Conservation (phyloP, 139 green algal genomes). For the Limnomonas spitsbergensis region DNA sequence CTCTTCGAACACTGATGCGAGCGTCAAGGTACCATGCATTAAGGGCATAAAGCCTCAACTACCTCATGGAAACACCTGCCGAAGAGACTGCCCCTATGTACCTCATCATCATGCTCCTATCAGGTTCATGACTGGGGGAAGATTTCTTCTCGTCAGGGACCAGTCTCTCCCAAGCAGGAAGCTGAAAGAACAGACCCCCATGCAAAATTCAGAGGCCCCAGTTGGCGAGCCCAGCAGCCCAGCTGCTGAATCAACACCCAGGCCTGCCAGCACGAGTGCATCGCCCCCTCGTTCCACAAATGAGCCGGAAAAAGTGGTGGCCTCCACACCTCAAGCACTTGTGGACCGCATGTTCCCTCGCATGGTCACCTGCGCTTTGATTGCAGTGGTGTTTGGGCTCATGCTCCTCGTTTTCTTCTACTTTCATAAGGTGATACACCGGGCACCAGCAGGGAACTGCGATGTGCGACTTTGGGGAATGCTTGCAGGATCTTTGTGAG, state of each 20-base stretch:
- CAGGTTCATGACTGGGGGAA: conserved; percentile 11
- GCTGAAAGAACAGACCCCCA: neutral
- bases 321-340: conserved; percentile 27
- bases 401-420: conserved; percentile 68
- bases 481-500: no score
- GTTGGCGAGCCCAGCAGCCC: no score
- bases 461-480: no score
- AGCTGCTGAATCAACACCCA: no score
- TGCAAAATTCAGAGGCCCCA: neutral
- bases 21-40: no score
- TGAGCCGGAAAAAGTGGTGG: neutral
- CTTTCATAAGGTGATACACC: conserved; percentile 52
- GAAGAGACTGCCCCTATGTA: no score
- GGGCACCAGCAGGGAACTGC: no score
- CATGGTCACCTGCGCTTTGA: conserved; percentile 58
- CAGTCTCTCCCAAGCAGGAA: neutral
- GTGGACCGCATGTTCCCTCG: conserved; percentile 73
- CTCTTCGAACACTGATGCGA: no score
- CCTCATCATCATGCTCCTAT: neutral
- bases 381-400: conserved; percentile 58
- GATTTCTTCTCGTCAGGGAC: conserved; percentile 12
- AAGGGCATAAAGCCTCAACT: no score
- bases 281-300: no score
- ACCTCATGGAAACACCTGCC: no score
- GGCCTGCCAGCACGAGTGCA: no score